Percentiles rank a stretch among this genome's conserved stretches.
These are phyloP conservation scores for Isabelozyma pseudorhagii DNA, from an alignment of 805 yeast species.

Conservation along the genomic window DNA sequence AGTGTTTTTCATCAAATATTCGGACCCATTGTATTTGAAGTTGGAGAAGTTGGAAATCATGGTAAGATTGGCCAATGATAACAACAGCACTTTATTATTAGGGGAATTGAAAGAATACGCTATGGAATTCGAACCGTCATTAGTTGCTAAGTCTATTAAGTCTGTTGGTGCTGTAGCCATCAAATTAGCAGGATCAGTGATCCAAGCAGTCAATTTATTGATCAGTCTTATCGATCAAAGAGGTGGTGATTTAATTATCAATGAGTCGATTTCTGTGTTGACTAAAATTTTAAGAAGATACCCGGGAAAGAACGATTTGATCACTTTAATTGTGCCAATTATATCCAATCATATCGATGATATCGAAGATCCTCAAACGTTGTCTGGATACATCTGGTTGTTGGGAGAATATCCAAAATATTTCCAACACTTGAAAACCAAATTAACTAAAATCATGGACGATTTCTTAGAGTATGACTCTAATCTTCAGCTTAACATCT, in stretches of 20 bases:
- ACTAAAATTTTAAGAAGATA: slow-evolving; percentile 67
- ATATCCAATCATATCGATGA: slow-evolving; percentile 47
- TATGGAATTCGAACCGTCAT: slow-evolving; percentile 79
- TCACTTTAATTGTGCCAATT: slow-evolving; percentile 54
- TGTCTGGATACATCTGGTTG: slow-evolving; percentile 64
- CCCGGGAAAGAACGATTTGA: slow-evolving; percentile 47
- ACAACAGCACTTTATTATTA: slow-evolving; percentile 55
- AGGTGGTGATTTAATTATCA: slow-evolving; percentile 56
- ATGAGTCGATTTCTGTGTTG: slow-evolving; percentile 59
- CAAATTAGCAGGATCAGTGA: slow-evolving; percentile 50
- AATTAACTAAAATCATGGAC: slow-evolving; percentile 44
- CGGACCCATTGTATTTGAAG: slow-evolving; percentile 76
- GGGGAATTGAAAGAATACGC: slow-evolving; percentile 78
- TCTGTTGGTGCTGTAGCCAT: slow-evolving; percentile 74
- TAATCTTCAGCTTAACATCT: slow-evolving; percentile 53
- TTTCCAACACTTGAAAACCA: slow-evolving; percentile 50
- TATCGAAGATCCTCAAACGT: slow-evolving; percentile 47
- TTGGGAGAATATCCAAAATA: slow-evolving; percentile 68
- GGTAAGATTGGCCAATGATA: slow-evolving; percentile 62
- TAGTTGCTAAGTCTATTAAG: slow-evolving; percentile 62
- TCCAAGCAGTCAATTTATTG: slow-evolving; percentile 59
- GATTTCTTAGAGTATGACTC: slow-evolving; percentile 60
- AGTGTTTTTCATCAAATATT: slow-evolving; percentile 86
- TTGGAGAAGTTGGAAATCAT: slow-evolving; percentile 74
- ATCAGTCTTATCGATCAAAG: slow-evolving; percentile 61